Evolutionary conservation across 2,329 filamentous ascomycete species (phyloP).

Genomic region (Calonectria honghensis): DNA sequence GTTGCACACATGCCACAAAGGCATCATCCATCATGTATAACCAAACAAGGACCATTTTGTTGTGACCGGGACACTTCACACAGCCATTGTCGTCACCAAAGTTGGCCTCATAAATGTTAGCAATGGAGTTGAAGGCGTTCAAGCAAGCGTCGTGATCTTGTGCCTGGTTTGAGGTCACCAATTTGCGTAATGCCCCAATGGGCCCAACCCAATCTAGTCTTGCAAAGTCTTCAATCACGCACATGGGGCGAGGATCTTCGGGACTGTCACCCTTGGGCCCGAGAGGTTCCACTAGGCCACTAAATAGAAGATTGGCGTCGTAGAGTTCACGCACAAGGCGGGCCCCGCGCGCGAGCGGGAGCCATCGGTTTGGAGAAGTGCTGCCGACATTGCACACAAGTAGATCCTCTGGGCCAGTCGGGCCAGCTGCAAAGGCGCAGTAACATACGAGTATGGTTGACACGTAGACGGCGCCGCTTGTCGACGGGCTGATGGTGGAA

Average conservation of each 20-base stretch:
- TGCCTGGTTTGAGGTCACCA: constrained; percentile 48
- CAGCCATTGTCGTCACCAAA: constrained; percentile 15
- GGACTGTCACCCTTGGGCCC: not conserved
- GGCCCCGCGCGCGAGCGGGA: constrained; percentile 1
- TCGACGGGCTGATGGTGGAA: constrained; percentile 1
- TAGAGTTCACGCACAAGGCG: not conserved
- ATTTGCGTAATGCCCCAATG: constrained; percentile 45
- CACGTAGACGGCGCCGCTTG: constrained; percentile 25
- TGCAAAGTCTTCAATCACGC: not conserved
- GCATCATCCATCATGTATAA: constrained; percentile 25
- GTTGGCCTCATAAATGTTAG: constrained; percentile 5
- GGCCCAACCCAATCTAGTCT: constrained; percentile 47
- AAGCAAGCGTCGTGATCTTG: constrained; percentile 45
- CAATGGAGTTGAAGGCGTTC: constrained; percentile 5
- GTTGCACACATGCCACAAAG: constrained; percentile 11
- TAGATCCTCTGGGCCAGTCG: not conserved
- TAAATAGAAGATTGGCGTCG: not conserved
- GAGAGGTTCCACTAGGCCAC: not conserved
- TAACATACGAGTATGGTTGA: constrained; percentile 29
- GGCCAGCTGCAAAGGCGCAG: constrained; percentile 25
- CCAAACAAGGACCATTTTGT: constrained; percentile 23
- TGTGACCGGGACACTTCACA: not conserved
- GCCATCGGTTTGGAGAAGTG: not conserved
- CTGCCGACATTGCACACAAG: constrained; percentile 21
- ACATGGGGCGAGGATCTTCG: constrained; percentile 1